phyloP scores from a whole-genome alignment of 371 early-diverging fungal species.

The Mortierella sp. region DNA sequence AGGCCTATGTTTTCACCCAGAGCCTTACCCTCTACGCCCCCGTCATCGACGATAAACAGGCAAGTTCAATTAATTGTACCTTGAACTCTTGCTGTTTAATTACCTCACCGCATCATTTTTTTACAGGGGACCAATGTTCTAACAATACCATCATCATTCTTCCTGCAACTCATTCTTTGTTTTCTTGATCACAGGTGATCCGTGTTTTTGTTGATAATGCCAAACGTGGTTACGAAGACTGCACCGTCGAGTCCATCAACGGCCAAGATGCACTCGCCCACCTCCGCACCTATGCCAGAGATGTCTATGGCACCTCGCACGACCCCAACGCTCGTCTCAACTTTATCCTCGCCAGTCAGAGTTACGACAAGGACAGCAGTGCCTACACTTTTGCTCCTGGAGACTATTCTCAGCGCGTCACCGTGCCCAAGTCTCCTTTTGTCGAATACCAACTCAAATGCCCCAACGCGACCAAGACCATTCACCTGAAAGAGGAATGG shows the following conservation, averaged over 20 bases:
- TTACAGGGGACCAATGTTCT: not conserved
- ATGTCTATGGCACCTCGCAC: slow-evolving; percentile 22
- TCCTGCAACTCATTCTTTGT: no score
- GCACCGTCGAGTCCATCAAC: slow-evolving; percentile 30
- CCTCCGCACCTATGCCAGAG: slow-evolving; percentile 17
- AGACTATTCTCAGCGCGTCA: not conserved
- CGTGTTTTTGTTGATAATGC: slow-evolving; percentile 13
- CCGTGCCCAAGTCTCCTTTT: not conserved
- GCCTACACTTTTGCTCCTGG: slow-evolving; percentile 2
- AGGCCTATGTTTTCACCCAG: slow-evolving; percentile 1
- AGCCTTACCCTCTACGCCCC: slow-evolving; percentile 18
- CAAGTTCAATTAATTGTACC: not conserved
- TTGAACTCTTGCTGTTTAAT: no score
- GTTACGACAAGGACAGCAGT: no score
- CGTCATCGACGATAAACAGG: slow-evolving; percentile 12
- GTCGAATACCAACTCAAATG: slow-evolving; percentile 25
- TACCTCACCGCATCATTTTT: no score
- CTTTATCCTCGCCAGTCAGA: slow-evolving; percentile 13
- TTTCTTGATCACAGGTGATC: slow-evolving; percentile 7
- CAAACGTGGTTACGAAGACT: slow-evolving; percentile 22
- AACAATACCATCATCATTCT: no score
- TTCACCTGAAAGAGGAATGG: not conserved
- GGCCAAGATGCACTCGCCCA: slow-evolving; percentile 6
- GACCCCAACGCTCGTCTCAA: slow-evolving; percentile 38
- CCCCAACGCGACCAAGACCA: not conserved